A percentile compares a stretch with the other conserved stretches of the same genome.
phyloP scores from a whole-genome alignment of 176 grass and related monocot genomes.

The Raddia guianensis region DNA sequence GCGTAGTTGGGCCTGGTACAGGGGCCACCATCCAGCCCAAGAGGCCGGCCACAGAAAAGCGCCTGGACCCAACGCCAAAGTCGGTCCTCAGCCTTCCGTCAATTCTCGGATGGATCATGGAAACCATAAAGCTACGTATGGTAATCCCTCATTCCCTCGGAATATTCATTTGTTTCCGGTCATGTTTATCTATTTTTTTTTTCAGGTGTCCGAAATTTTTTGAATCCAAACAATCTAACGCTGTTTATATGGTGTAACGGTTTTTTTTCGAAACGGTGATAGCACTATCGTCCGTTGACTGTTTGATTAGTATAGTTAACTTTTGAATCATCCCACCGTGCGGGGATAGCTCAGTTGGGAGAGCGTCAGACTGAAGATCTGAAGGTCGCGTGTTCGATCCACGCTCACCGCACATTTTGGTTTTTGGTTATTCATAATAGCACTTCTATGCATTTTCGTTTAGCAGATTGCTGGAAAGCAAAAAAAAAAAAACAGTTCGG shows the following conservation, averaged over 20 bases:
- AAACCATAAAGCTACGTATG: neutral
- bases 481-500: too few species aligned
- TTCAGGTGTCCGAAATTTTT: too few species aligned
- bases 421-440: too few species aligned
- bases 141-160: too few species aligned
- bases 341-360: constrained; percentile 98
- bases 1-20: neutral
- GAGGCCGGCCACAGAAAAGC: too few species aligned
- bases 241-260: too few species aligned
- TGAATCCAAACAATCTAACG: too few species aligned
- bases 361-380: constrained; percentile 99
- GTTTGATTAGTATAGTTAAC: neutral
- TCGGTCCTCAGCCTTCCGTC: neutral
- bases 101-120: neutral
- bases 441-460: too few species aligned
- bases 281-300: neutral
- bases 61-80: neutral
- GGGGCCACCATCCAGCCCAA: neutral
- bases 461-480: too few species aligned
- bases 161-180: neutral
- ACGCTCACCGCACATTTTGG: constrained; percentile 60
- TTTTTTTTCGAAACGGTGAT: neutral
- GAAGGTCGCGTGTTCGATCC: constrained; percentile 87
- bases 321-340: too few species aligned
- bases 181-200: neutral